Evolutionary conservation across 2,329 filamentous ascomycete species (phyloP).

Genomic region (Sporothrix pseudoabietina): DNA sequence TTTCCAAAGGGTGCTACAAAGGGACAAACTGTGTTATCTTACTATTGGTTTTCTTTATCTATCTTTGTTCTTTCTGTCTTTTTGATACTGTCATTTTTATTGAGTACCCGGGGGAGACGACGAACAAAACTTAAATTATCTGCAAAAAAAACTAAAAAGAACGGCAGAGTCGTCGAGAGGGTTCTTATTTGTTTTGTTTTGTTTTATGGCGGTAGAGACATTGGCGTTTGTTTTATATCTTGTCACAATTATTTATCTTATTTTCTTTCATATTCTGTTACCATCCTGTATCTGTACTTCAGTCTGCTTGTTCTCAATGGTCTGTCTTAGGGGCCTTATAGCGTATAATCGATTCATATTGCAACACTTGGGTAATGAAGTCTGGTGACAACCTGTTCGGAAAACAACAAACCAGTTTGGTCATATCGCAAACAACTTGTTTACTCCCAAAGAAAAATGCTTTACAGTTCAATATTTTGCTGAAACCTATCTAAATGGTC

Average conservation of each 20-base stretch:
- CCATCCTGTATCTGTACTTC: neutral
- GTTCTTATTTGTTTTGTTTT: neutral
- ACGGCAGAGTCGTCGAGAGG: neutral
- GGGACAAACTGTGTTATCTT: conserved; percentile 17
- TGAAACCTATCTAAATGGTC: too few relatives aligned
- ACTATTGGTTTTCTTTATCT: conserved; percentile 8
- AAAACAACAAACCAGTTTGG: too few relatives aligned
- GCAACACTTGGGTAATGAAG: neutral
- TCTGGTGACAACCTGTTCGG: neutral
- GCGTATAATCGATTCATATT: neutral
- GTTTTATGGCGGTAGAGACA: conserved; percentile 12
- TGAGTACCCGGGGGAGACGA: neutral
- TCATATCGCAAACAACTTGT: too few relatives aligned
- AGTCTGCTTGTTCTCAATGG: neutral
- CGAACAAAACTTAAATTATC: neutral
- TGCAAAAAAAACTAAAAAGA: neutral
- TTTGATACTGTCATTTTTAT: neutral
- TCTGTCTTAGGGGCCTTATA: neutral
- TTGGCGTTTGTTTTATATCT: conserved; percentile 17
- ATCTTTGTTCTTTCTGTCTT: neutral
- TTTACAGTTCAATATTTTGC: too few relatives aligned
- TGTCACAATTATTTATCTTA: neutral
- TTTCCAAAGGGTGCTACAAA: conserved; percentile 23
- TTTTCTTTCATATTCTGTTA: neutral
- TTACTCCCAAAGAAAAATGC: neutral